Evolutionary conservation across 108 stramenopile genomes (phyloP), one percentile per base, ranked within the genome.

Genomic region (Fragilariopsis cylindrus): DNA sequence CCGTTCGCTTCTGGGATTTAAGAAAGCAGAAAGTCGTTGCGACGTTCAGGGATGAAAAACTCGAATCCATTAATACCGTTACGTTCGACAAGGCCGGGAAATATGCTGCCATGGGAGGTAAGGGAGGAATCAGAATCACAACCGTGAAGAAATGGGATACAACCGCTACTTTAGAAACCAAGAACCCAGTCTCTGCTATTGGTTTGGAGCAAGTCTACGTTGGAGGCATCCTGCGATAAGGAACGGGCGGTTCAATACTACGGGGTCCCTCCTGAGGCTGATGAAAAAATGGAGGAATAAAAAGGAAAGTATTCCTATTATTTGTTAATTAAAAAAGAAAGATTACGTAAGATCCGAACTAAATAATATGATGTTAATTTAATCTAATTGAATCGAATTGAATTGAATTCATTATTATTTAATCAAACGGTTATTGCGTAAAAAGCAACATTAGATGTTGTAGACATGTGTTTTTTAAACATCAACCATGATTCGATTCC

Each of bases 1-100:
- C 72, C 40, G 85, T 90, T 4, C 60, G 49, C 43, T 75, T 95
- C 46, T 96, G 94, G 95, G 97, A 97, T 70, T 72, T 97, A 70
- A 85, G 93, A 53, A 96, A 96, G 74, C 82, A 89, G 72, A 89
- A 89, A 57, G 70, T 76, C 41, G 70, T 92, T 4, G 74, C 79
- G 42, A 78, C 86, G 21, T 47, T 87, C 19, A 84, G 79, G 42
- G 72, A 49, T 11, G 70, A 76, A 5, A 50, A 57, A n/a, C 40
- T 30, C 5, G 64, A 64, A 18, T 48, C 74, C 1, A 69, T 92
- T 4, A 55, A 60, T 9, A 69, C 76, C 9, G 63, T 90, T 15
- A 72, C 81, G 39, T 96, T 89, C 74, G 89, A 92, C 71, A 76
- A 80, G 39, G 79, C 74, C 16, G 95, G 88, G 7, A 88, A 90